Conservation (phyloP, 345 rosid genomes). For the Populus ilicifolia region DNA sequence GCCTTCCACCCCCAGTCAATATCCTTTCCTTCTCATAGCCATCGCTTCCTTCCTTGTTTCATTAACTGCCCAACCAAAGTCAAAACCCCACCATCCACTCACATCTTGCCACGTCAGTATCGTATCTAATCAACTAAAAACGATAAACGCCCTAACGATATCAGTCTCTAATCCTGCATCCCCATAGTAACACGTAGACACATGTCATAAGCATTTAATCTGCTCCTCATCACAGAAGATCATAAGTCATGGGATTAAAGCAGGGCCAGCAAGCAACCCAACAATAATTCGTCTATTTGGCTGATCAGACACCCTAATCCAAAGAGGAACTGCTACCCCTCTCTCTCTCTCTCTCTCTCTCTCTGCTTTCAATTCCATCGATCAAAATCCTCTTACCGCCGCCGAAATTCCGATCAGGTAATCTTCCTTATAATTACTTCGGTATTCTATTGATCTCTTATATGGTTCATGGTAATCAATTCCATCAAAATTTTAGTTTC, state of each 20-base stretch:
- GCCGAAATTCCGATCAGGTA: background rate
- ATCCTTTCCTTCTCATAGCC: background rate
- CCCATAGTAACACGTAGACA: background rate
- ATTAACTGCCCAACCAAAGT: background rate
- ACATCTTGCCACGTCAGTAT: background rate
- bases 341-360: background rate
- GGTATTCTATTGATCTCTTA: background rate
- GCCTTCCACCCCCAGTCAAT: background rate
- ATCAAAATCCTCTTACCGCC: background rate
- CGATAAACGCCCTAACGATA: no score
- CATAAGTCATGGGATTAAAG: background rate
- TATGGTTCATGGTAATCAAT: background rate
- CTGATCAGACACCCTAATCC: background rate
- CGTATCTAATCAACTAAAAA: no score
- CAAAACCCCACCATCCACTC: background rate
- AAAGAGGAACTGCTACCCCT: background rate
- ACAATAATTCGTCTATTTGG: background rate
- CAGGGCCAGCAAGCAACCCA: background rate
- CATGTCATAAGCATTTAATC: background rate
- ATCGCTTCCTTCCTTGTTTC: background rate
- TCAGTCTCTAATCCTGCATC: background rate
- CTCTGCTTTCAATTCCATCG: background rate
- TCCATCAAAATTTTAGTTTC: no score
- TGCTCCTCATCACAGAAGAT: background rate
- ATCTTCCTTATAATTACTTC: background rate